These are phyloP conservation scores for Astrothelium subdiscretum DNA, from an alignment of 495 filamentous ascomycete genomes.

Conservation along the genomic window DNA sequence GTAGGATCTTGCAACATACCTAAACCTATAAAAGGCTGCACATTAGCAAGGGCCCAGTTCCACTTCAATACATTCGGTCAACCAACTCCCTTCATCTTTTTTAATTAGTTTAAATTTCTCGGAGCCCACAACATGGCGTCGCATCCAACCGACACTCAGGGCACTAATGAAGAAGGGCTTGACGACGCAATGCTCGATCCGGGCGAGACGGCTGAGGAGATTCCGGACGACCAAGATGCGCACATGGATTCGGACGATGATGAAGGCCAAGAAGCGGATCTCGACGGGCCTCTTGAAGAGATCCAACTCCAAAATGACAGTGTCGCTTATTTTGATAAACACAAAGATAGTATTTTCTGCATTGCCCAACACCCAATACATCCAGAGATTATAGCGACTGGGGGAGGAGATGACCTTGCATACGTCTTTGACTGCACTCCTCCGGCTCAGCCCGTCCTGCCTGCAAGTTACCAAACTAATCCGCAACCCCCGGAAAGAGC, in stretches of 20 bases:
- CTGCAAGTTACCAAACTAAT: slow-evolving; percentile 60
- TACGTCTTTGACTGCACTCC: slow-evolving; percentile 71
- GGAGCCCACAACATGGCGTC: not conserved
- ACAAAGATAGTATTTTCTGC: slow-evolving; percentile 82
- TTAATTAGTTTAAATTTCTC: too few species aligned
- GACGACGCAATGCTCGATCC: slow-evolving; percentile 30
- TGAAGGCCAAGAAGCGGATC: slow-evolving; percentile 37
- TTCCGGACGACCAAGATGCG: slow-evolving; percentile 28
- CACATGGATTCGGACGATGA: slow-evolving; percentile 48
- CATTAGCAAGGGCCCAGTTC: too few species aligned
- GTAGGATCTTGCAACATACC: too few species aligned
- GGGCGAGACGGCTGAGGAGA: slow-evolving; percentile 30
- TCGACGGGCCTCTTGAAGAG: slow-evolving; percentile 40
- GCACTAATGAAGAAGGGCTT: slow-evolving; percentile 17
- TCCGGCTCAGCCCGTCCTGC: slow-evolving; percentile 50
- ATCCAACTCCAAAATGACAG: slow-evolving; percentile 81
- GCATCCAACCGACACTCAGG: slow-evolving; percentile 1
- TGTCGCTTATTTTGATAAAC: slow-evolving; percentile 76
- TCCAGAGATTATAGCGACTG: slow-evolving; percentile 70
- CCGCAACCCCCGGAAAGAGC: slow-evolving; percentile 46
- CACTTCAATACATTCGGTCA: too few species aligned
- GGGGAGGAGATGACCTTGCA: slow-evolving; percentile 70
- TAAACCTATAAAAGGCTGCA: too few species aligned
- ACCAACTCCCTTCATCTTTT: too few species aligned
- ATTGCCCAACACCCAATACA: slow-evolving; percentile 82